Evolutionary conservation across 495 filamentous ascomycete genomes (phyloP), one percentile per base, ranked within the genome.

Genomic region (Pseudomonodictys pantanalensis): DNA sequence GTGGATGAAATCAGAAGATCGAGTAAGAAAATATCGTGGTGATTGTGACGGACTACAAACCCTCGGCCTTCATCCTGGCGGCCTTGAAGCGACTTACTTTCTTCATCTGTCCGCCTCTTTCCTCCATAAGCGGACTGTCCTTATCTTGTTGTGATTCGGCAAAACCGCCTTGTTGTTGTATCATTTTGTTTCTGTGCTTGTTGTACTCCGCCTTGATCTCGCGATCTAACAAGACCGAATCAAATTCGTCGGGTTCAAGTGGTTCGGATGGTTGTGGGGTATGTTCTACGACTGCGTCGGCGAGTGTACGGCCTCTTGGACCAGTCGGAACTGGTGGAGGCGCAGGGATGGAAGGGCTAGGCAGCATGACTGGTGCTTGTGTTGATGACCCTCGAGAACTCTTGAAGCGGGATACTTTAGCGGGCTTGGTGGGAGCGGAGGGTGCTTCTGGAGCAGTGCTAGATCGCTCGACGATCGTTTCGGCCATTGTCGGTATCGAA

Each of bases 31-130:
- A 5, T 23, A 51, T 30, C 17, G 9, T 5, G 12, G 17, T 17
- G n/a, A n/a, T n/a, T n/a, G n/a, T n/a, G n/a, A 45, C 23, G 23
- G n/a, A 25, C 23, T 58, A 56, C 39, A 49, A 25, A 52, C 29
- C 52, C 18, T 61, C 60, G n/a, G 33, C 20, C 56, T 72, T 79
- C 46, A 96, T 70, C 48, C 90, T 82, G 5, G 93, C 90, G 53
- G 92, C 90, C 72, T 85, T 93, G 73, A 97, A 98, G 58, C 88
- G 81, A 78, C 92, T 97, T 57, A 96, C 75, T 62, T 86, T 87
- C 69, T 81, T 86, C 25, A 76, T 72, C 41, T 82, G 80, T 28
- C 83, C 81, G 10, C 87, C 81, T 53, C 86, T 84, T 56, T 86
- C 85, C 57, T 90, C 86, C 44, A 78, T 72, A 8, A 90, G 72